A percentile compares a stretch with the other conserved stretches of the same genome.
phyloP scores from a whole-genome alignment of 2,329 filamentous ascomycete species.

The Nothomitra cinnamomea region DNA sequence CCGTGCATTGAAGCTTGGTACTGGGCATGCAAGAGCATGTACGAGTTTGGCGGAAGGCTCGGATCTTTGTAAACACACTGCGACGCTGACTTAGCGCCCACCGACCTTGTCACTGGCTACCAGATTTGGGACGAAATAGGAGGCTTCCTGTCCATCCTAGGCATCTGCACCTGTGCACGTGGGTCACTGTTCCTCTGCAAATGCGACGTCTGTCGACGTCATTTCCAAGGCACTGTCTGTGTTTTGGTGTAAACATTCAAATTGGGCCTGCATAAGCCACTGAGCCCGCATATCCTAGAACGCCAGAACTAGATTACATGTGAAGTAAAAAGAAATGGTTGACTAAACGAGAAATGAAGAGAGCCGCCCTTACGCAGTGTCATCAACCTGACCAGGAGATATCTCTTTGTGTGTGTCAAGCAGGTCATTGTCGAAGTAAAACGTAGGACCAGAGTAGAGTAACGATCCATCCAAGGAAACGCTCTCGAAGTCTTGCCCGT shows the following conservation, averaged over 20 bases:
- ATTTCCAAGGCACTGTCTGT: too few relatives aligned
- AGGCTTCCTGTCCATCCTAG: too few relatives aligned
- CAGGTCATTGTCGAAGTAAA: neutral
- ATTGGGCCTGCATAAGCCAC: too few relatives aligned
- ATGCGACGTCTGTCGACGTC: too few relatives aligned
- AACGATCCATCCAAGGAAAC: neutral
- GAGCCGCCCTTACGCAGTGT: neutral
- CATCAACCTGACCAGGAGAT: neutral
- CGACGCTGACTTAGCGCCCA: neutral
- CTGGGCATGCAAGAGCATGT: neutral
- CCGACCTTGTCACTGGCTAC: neutral
- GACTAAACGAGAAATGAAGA: neutral
- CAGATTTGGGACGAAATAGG: too few relatives aligned
- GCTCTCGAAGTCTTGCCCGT: neutral
- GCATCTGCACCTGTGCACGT: neutral
- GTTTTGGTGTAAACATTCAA: too few relatives aligned
- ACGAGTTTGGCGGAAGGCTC: neutral
- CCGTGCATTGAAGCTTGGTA: neutral
- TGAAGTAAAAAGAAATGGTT: neutral
- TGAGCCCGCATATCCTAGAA: neutral
- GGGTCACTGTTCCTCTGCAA: neutral
- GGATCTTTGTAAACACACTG: slow-evolving; percentile 1
- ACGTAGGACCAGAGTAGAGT: neutral
- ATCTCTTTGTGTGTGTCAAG: slow-evolving; percentile 3
- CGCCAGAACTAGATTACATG: too few relatives aligned